Evolutionary conservation across 2,329 filamentous ascomycete species (phyloP), one percentile per base, ranked within the genome.

Genomic region (Cytospora piceae): DNA sequence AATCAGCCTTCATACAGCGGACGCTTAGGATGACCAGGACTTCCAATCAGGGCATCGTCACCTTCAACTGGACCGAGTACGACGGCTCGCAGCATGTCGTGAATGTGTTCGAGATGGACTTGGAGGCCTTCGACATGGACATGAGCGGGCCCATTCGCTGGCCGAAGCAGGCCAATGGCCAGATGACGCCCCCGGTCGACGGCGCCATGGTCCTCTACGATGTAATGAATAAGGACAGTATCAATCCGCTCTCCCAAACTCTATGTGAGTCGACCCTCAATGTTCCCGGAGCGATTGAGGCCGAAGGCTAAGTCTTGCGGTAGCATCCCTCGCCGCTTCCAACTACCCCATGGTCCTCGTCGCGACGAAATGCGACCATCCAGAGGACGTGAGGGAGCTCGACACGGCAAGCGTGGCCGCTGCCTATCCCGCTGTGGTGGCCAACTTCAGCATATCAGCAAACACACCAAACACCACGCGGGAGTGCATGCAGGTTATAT

Each of bases 151-250:
- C 84, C 63, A 86, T 90, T 67, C 83, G 86, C 74, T 90, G 87
- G 87, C 87, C 87, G 15, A 87, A 86, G 71, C 85, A 89, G 73
- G 85, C 89, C 71, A 85, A 90, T 73, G 91, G 92, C 67, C 83
- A 88, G 69, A 85, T 89, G 68, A 83, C 92, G 67, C 92, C 93
- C 58, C 85, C 84, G 51, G 85, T 97, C 73, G 92, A 98, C 73
- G 94, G 91, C 24, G 93, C 91, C 55, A 80, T 97, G 71, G 86
- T 94, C 66, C 81, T 98, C 58, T 97, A 97, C 82, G 92, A 97
- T 83, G 90, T 96, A 54, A 91, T 88, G 77, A 90, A 91, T 75
- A 85, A 87, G 71, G 87, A 89, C 67, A 94, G 89, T 74, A 87
- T 96, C 71, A 83, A 85, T 66, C 87, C 90, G 67, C 82, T 97